A percentile compares a stretch with the other conserved stretches of the same genome.
phyloP scores from a whole-genome alignment of 139 green algal species.

The Tetradesmus obliquus region DNA sequence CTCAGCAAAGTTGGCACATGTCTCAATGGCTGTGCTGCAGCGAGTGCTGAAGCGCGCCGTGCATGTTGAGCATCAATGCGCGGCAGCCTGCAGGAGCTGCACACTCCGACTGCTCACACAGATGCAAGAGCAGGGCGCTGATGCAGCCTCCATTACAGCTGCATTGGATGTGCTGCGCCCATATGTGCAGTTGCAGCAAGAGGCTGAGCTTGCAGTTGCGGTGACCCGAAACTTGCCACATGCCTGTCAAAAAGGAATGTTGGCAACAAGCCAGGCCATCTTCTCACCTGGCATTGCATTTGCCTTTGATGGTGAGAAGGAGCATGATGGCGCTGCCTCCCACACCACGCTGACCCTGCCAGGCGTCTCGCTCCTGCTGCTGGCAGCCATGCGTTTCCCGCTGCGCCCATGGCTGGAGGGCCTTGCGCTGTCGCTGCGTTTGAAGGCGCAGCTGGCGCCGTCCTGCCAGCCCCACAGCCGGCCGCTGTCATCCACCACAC shows the following conservation, averaged over 20 bases:
- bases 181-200: background rate
- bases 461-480: conserved; percentile 52
- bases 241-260: too few relatives aligned
- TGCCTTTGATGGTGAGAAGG: background rate
- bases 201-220: too few relatives aligned
- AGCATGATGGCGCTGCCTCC: background rate
- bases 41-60: too few relatives aligned
- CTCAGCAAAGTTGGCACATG: too few relatives aligned
- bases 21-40: too few relatives aligned
- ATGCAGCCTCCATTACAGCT: background rate
- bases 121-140: too few relatives aligned
- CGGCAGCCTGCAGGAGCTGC: too few relatives aligned
- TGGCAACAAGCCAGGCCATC: too few relatives aligned
- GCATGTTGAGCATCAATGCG: too few relatives aligned
- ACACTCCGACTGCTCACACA: too few relatives aligned
- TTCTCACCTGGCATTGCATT: background rate
- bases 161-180: background rate
- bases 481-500: conserved; percentile 27
- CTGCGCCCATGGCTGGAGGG: background rate
- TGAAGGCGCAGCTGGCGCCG: conserved; percentile 46
- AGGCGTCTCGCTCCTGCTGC: background rate
- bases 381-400: background rate
- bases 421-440: background rate
- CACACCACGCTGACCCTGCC: background rate
- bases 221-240: too few relatives aligned